phyloP scores from a whole-genome alignment of 148 eudicot species.

The Arbutus unedo region DNA sequence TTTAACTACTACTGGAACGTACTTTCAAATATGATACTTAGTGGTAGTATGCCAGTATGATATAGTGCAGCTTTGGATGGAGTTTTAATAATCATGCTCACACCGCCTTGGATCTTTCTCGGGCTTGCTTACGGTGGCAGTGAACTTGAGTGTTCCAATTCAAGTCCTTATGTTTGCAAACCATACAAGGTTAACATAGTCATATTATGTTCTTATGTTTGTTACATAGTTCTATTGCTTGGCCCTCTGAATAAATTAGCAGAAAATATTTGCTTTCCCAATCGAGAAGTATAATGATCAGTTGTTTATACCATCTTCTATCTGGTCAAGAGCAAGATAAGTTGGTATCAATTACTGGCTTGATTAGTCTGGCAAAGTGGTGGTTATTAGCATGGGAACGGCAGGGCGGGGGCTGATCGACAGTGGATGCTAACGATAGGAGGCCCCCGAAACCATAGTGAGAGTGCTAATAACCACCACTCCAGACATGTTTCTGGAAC shows the following conservation, averaged over 20 bases:
- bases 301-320: background rate
- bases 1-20: background rate
- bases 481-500: background rate
- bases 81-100: background rate
- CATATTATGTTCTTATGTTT: background rate
- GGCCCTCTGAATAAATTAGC: constrained; percentile 7
- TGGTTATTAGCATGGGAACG: background rate
- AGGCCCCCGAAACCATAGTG: background rate
- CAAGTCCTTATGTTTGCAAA: background rate
- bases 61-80: background rate
- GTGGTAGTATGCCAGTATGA: background rate
- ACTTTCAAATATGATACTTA: background rate
- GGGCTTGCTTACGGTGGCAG: background rate
- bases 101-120: background rate
- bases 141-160: background rate
- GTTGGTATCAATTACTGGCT: background rate
- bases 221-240: background rate
- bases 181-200: background rate
- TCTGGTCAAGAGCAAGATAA: background rate
- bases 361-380: background rate
- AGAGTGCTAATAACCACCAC: background rate
- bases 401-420: background rate
- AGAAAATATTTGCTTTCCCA: background rate
- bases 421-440: background rate
- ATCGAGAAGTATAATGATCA: background rate